Percentiles rank a stretch among this genome's conserved stretches.
Evolutionary conservation across 176 grass and related monocot species (phyloP).

Genomic region (Tillandsia fasciculata): DNA sequence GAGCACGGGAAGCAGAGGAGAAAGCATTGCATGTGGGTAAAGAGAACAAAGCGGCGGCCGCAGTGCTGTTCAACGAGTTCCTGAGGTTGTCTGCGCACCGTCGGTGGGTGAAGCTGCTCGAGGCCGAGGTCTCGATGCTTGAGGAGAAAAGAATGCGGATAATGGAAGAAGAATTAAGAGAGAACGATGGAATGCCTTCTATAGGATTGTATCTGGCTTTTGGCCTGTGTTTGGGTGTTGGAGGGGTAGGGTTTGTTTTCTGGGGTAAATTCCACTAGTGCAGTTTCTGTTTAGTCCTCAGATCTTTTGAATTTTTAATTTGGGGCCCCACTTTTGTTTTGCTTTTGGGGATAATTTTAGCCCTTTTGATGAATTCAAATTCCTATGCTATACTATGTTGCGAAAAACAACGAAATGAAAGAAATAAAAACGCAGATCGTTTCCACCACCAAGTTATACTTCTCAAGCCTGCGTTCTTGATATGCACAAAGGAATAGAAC

Average conservation of each 20-base stretch:
- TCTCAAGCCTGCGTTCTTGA: not conserved
- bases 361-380: too few relatives aligned
- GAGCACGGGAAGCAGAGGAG: constrained; percentile 9
- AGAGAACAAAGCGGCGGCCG: not conserved
- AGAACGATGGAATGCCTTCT: not conserved
- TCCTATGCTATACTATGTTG: too few relatives aligned
- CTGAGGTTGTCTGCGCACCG: not conserved
- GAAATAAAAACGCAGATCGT: not conserved
- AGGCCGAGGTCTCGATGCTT: constrained; percentile 2
- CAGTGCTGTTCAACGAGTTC: not conserved
- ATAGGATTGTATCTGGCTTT: not conserved
- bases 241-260: not conserved
- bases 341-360: too few relatives aligned
- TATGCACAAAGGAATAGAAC: not conserved
- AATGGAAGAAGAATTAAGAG: not conserved
- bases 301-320: too few relatives aligned
- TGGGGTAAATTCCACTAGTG: not conserved
- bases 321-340: too few relatives aligned
- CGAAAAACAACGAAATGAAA: too few relatives aligned
- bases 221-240: not conserved
- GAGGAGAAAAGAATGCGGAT: not conserved
- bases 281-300: too few relatives aligned
- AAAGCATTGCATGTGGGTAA: not conserved
- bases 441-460: not conserved
- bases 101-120: constrained; percentile 5